A percentile compares a stretch with the other conserved stretches of the same genome.
phyloP scores from a whole-genome alignment of 495 filamentous ascomycete genomes.

The Durotheca rogersii region DNA sequence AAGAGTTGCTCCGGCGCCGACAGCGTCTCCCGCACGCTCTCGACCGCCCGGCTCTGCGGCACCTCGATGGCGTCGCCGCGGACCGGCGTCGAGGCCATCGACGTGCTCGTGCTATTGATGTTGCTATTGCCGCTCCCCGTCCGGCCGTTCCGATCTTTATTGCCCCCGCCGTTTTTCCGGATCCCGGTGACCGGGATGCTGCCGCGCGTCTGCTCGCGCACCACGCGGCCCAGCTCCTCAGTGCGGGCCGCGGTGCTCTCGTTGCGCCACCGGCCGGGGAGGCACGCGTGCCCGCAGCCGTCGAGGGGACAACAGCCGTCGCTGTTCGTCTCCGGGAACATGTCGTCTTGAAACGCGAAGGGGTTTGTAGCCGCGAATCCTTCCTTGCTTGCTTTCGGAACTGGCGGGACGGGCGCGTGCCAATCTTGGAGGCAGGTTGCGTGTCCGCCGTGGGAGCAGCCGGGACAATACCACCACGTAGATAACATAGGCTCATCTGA shows the following conservation, averaged over 20 bases:
- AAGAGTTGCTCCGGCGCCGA: conserved; percentile 18
- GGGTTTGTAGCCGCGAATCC: conserved; percentile 2
- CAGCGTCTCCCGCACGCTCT: conserved; percentile 50
- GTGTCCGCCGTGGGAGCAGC: conserved; percentile 76
- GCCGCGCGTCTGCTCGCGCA: conserved; percentile 43
- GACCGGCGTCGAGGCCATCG: conserved; percentile 15
- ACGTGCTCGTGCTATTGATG: conserved; percentile 7
- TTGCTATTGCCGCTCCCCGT: no score
- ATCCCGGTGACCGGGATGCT: conserved; percentile 20
- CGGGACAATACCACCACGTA: conserved; percentile 70
- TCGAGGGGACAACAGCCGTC: conserved; percentile 74
- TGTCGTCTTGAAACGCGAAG: conserved; percentile 34
- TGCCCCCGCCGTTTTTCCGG: conserved; percentile 14
- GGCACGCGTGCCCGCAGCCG: conserved; percentile 72
- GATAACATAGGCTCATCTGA: conserved; percentile 33
- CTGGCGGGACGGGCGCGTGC: conserved; percentile 48
- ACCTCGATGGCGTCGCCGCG: conserved; percentile 44
- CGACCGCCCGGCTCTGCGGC: conserved; percentile 55
- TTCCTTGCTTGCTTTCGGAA: conserved; percentile 12
- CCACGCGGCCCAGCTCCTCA: conserved; percentile 45
- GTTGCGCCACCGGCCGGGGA: conserved; percentile 61
- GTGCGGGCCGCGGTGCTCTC: conserved; percentile 40
- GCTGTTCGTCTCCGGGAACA: conserved; percentile 45
- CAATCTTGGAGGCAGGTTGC: conserved; percentile 65
- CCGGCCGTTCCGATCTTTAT: conserved; percentile 31